These are phyloP conservation scores for Neurospora sp. DNA, from an alignment of 495 filamentous ascomycete species.

Conservation along the genomic window DNA sequence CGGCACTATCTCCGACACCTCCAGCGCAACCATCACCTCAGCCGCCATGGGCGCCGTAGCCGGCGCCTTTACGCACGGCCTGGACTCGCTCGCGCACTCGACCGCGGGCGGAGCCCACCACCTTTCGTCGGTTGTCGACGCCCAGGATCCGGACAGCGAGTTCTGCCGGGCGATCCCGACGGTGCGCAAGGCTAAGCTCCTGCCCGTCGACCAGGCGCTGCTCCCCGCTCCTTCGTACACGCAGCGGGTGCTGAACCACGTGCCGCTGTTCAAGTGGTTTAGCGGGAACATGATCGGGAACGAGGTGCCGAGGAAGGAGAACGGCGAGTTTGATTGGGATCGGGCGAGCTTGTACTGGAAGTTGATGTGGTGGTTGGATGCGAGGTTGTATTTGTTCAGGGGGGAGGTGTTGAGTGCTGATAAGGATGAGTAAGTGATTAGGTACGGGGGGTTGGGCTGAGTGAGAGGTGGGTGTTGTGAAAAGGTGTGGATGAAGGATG, in stretches of 20 bases:
- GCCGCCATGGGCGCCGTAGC: slow-evolving; percentile 11
- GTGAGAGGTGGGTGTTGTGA: background rate
- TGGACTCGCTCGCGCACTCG: background rate
- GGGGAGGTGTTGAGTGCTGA: slow-evolving; percentile 38
- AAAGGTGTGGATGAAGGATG: background rate
- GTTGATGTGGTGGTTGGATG: slow-evolving; percentile 41
- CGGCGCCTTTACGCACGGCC: slow-evolving; percentile 10
- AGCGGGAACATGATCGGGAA: slow-evolving; percentile 72
- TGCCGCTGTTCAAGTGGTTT: slow-evolving; percentile 60
- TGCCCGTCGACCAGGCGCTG: slow-evolving; percentile 53
- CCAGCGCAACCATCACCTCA: slow-evolving; percentile 53
- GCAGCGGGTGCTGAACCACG: slow-evolving; percentile 49
- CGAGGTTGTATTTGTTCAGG: slow-evolving; percentile 36
- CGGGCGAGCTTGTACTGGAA: slow-evolving; percentile 73
- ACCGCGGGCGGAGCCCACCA: background rate
- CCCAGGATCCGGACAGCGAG: slow-evolving; percentile 5
- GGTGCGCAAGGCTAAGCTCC: slow-evolving; percentile 39
- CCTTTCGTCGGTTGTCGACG: background rate
- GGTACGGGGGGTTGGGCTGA: background rate
- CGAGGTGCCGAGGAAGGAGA: slow-evolving; percentile 62
- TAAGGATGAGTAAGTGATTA: slow-evolving; percentile 33
- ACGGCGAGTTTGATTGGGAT: slow-evolving; percentile 69
- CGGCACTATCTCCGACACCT: slow-evolving; percentile 31
- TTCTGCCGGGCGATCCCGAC: slow-evolving; percentile 34
- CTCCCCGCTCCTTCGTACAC: slow-evolving; percentile 49